phyloP scores from a whole-genome alignment of 2,329 filamentous ascomycete genomes.

The Diplocarpon rosae region DNA sequence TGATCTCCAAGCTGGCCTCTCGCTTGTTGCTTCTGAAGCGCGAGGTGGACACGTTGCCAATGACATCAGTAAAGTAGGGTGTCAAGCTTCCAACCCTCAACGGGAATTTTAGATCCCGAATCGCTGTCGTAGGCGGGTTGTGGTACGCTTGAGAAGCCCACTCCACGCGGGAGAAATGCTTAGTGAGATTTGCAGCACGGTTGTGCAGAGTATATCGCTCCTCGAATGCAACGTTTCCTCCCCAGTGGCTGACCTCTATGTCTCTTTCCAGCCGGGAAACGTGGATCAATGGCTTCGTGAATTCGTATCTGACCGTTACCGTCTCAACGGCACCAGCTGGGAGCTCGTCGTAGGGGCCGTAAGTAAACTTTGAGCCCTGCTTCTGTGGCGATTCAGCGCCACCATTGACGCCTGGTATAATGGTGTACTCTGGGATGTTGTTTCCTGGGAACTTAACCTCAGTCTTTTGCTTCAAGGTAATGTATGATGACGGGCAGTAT shows the following conservation, averaged over 20 bases:
- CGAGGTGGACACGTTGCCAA: constrained; percentile 94
- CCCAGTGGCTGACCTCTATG: constrained; percentile 95
- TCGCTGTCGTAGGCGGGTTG: constrained; percentile 63
- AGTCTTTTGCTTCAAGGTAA: constrained; percentile 87
- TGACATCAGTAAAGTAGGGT: constrained; percentile 90
- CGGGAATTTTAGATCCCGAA: constrained; percentile 73
- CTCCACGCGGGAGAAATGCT: constrained; percentile 64
- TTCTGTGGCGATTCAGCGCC: constrained; percentile 57
- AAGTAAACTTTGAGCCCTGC: constrained; percentile 76
- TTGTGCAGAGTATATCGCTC: constrained; percentile 86
- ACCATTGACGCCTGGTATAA: constrained; percentile 50
- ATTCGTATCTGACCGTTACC: constrained; percentile 81
- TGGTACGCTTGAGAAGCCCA: constrained; percentile 66
- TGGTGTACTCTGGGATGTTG: constrained; percentile 78
- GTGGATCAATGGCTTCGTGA: constrained; percentile 82
- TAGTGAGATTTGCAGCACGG: constrained; percentile 66
- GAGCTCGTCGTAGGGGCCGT: constrained; percentile 77
- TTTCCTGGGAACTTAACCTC: constrained; percentile 79
- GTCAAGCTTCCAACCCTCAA: constrained; percentile 71
- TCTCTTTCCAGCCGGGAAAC: constrained; percentile 74
- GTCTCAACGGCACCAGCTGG: constrained; percentile 65
- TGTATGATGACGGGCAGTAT: constrained; percentile 74
- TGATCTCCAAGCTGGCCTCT: constrained; percentile 77
- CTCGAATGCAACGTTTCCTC: constrained; percentile 89
- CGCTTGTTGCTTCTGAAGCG: constrained; percentile 68